Base-by-base conservation (phyloP, 306 rosid species). In the Inga leiocalycina region DNA sequence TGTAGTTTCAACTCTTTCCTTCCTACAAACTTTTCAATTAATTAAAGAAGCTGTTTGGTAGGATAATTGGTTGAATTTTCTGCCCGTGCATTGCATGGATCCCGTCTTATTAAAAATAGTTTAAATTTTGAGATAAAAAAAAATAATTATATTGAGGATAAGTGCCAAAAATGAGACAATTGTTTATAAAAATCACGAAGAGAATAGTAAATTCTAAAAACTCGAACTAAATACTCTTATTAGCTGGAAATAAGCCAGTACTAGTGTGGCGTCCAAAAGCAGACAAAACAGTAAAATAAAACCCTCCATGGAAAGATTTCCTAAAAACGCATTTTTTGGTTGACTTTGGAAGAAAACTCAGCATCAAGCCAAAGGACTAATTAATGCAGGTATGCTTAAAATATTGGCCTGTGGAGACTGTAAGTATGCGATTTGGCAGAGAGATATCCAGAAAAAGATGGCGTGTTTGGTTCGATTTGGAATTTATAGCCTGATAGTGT, bases 371-470 rank as follows among this genome's bases (percentile, higher is more conserved):
- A 39, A 12, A 71, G 52, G 57, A 11, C 13, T 71, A 71, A 45
- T 71, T 71, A 71, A 71, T 71, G 76, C 59, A 22, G 34, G 20
- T n/a, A 12, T 6, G 35, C 76, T 71, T 71, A 45, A 71, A 44
- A 45, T 41, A 45, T 24, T 71, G 12, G 3, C 6, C 24, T 10
- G 46, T 3, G 11, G 3, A 20, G 9, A 2, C 54, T 70, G 51
- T 70, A 5, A 41, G 51, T 41, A 20, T 20, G 52, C 14, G 6
- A 70, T 69, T 69, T 69, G 74, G 45, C 74, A 69, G 49, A 39
- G 1, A 19, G 20, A 69, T 37, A 8, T 39, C 74, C 74, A 37
- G n/a, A 22, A 59, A 41, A 70, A 41, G 22, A 70, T 41, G 8
- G 16, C 12, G 74, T 22, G n/a, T 43, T 43, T 43, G 75, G 75